These are phyloP conservation scores for Populus alba DNA, from an alignment of 345 rosid genomes.

Conservation along the genomic window DNA sequence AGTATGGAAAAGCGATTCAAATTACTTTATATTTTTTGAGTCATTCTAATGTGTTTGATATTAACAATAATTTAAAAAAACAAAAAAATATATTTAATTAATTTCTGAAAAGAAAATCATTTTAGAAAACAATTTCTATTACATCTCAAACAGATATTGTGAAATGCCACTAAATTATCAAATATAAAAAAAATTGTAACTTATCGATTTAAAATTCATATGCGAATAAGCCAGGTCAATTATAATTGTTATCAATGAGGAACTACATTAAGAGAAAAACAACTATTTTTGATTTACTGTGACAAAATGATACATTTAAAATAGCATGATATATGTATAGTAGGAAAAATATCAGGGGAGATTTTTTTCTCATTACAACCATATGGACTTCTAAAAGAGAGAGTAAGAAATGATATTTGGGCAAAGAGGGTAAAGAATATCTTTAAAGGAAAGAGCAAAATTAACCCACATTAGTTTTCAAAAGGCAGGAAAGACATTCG, in stretches of 20 bases:
- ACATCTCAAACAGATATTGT: too few species aligned
- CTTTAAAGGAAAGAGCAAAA: slow-evolving; percentile 25
- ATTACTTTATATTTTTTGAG: too few species aligned
- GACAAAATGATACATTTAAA: slow-evolving; percentile 2
- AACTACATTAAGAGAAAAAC: background rate
- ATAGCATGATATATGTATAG: background rate
- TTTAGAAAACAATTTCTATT: accelerated
- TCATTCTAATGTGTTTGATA: accelerated
- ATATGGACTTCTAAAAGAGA: slow-evolving; percentile 1
- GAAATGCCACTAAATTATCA: too few species aligned
- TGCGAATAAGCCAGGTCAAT: too few species aligned
- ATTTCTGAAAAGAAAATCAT: too few species aligned
- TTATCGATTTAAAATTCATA: too few species aligned
- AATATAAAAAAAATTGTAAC: too few species aligned
- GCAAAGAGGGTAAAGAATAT: background rate
- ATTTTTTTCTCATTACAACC: background rate
- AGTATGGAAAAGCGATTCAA: too few species aligned
- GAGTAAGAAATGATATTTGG: background rate
- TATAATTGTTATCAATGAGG: background rate
- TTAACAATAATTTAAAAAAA: too few species aligned
- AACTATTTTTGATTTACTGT: background rate
- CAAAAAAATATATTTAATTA: too few species aligned
- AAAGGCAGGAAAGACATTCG: slow-evolving; percentile 15
- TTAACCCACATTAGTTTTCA: background rate
- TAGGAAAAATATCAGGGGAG: background rate